phyloP scores from a whole-genome alignment of 1,284 basidiomycete species.

The Ceratobasidium sp. region DNA sequence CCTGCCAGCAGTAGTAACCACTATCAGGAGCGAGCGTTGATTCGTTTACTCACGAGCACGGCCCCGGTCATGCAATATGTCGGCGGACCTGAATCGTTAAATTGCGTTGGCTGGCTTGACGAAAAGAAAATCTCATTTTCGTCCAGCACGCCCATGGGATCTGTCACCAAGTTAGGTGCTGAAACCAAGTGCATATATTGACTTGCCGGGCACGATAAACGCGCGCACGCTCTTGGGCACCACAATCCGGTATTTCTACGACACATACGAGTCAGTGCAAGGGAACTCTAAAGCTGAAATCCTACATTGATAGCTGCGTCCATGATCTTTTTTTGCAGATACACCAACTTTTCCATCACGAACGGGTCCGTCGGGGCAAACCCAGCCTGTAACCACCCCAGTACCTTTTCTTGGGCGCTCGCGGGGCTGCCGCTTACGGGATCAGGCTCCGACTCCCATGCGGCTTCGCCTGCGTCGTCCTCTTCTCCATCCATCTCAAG shows the following conservation, averaged over 20 bases:
- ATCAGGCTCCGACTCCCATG: conserved; percentile 17
- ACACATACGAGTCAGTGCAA: neutral
- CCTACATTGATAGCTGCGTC: neutral
- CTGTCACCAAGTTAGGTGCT: neutral
- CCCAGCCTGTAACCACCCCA: conserved; percentile 20
- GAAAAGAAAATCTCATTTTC: conserved; percentile 39
- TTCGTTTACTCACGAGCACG: conserved; percentile 7
- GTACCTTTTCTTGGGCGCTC: conserved; percentile 13
- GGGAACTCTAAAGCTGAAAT: neutral
- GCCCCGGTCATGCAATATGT: conserved; percentile 14
- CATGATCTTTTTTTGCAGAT: conserved; percentile 11
- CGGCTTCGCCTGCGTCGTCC: neutral
- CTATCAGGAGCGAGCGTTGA: neutral
- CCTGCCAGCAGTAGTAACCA: neutral
- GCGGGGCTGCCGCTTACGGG: conserved; percentile 12
- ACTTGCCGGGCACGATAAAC: conserved; percentile 38
- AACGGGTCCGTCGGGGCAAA: conserved; percentile 24
- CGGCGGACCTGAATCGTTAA: neutral
- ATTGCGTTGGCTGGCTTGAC: conserved; percentile 12
- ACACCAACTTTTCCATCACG: conserved; percentile 28
- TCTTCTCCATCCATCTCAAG: conserved; percentile 7
- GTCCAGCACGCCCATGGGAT: conserved; percentile 35
- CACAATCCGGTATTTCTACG: conserved; percentile 31
- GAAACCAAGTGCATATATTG: neutral
- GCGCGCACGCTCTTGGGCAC: conserved; percentile 33